Conservation (phyloP, 768 basidiomycete species). For the Suillus plorans region DNA sequence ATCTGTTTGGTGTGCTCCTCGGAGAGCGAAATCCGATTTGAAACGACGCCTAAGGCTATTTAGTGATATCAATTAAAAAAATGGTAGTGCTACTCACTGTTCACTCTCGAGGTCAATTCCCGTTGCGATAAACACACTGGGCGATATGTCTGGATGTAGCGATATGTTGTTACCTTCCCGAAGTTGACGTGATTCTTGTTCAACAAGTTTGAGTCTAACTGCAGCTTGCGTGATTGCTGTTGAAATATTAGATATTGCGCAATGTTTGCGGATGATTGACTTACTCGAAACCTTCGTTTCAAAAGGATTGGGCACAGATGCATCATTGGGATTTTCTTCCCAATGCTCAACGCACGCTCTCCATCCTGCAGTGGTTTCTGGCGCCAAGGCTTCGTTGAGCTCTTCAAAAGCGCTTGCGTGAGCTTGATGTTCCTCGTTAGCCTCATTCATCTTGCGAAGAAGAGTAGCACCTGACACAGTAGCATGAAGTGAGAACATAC, state of each 20-base stretch:
- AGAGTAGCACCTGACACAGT: conserved; percentile 5
- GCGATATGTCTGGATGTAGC: neutral
- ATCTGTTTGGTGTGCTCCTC: conserved; percentile 23
- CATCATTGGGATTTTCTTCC: neutral
- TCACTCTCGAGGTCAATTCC: neutral
- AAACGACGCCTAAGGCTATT: neutral
- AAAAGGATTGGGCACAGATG: neutral
- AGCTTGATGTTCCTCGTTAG: neutral
- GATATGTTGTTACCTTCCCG: neutral
- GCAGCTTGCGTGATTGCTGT: neutral
- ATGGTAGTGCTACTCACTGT: neutral
- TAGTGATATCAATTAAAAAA: neutral
- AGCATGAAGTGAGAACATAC: neutral
- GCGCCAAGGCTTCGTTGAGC: neutral
- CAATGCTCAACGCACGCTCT: neutral
- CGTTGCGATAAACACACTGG: neutral
- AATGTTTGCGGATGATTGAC: too few relatives aligned
- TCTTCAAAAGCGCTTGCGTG: neutral
- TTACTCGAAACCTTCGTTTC: neutral
- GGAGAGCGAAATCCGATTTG: neutral
- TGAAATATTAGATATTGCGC: neutral
- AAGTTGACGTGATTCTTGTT: neutral
- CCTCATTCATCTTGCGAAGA: neutral
- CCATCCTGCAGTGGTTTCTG: neutral
- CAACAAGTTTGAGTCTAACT: neutral